A percentile compares a stretch with the other conserved stretches of the same genome.
Evolutionary conservation across 768 basidiomycete species (phyloP).

Genomic region (Kwoniella heveanensis): DNA sequence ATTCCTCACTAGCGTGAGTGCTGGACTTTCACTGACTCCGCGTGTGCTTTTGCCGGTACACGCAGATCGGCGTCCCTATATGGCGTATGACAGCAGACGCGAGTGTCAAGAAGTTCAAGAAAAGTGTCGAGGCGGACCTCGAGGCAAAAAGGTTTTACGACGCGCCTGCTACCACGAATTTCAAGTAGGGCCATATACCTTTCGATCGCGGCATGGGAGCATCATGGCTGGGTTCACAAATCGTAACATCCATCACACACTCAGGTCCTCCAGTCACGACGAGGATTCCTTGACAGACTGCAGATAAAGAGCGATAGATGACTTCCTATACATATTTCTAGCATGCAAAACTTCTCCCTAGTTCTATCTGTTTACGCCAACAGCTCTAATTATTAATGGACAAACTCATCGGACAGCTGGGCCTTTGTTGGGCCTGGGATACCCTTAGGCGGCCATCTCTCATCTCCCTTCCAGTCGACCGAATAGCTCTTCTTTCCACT

Average conservation of each 20-base stretch:
- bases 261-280: too few species aligned
- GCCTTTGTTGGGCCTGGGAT: conserved; percentile 11
- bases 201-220: too few species aligned
- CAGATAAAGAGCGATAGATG: neutral
- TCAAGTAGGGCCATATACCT: neutral
- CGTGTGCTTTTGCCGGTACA: conserved; percentile 5
- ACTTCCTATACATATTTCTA: neutral
- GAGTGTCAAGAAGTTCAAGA: conserved; percentile 21
- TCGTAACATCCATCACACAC: too few species aligned
- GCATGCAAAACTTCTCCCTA: neutral
- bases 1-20: too few species aligned
- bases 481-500: conserved; percentile 26
- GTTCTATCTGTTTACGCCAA: neutral
- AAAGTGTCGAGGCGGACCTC: conserved; percentile 27
- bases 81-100: conserved; percentile 53
- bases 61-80: conserved; percentile 51
- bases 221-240: too few species aligned
- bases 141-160: conserved; percentile 31
- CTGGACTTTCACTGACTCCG: too few species aligned
- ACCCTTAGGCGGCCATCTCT: conserved; percentile 22
- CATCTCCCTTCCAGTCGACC: conserved; percentile 6
- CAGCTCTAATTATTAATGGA: too few species aligned
- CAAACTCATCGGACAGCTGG: conserved; percentile 14
- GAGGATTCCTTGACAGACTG: too few species aligned
- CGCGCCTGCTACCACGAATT: neutral